These are phyloP conservation scores for Hypoxylon fragiforme DNA, from an alignment of 495 filamentous ascomycete genomes.

Conservation along the genomic window DNA sequence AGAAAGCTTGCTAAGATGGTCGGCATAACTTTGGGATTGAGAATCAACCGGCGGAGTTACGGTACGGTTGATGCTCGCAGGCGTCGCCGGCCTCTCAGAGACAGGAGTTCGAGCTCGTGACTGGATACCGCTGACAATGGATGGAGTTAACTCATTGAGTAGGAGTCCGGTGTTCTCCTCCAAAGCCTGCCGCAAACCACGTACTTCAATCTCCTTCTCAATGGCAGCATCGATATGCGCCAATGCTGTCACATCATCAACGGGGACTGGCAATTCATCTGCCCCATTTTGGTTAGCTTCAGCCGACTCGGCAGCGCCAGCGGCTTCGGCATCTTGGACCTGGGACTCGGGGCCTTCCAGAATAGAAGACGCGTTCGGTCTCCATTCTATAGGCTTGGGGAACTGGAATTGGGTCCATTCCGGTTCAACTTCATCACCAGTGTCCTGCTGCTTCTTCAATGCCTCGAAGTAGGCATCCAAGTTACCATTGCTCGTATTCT, in stretches of 20 bases:
- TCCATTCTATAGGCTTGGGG: constrained; percentile 83
- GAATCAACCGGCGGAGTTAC: constrained; percentile 53
- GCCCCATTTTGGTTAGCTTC: constrained; percentile 30
- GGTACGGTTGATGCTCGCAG: constrained; percentile 45
- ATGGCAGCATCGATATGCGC: constrained; percentile 55
- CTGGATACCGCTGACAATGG: constrained; percentile 43
- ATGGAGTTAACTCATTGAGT: constrained; percentile 41
- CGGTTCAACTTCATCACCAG: constrained; percentile 63
- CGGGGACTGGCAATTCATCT: constrained; percentile 25
- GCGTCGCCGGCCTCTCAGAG: constrained; percentile 44
- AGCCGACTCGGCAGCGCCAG: constrained; percentile 32
- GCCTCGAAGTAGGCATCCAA: constrained; percentile 88
- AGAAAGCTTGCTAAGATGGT: constrained; percentile 72
- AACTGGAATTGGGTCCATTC: constrained; percentile 94
- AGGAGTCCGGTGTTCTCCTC: constrained; percentile 48
- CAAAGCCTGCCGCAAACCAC: constrained; percentile 48
- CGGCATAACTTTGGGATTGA: constrained; percentile 69
- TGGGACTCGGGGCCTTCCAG: constrained; percentile 56
- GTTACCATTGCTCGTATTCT: constrained; percentile 49
- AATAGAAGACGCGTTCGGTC: constrained; percentile 57
- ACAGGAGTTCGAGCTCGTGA: constrained; percentile 44
- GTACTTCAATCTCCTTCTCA: constrained; percentile 52
- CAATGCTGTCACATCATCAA: constrained; percentile 43
- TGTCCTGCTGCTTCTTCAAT: constrained; percentile 76
- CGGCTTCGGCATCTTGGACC: constrained; percentile 42